Evolutionary conservation across 352 stramenopile species (phyloP), one percentile per base, ranked within the genome.

Genomic region (Plasmopara muralis): DNA sequence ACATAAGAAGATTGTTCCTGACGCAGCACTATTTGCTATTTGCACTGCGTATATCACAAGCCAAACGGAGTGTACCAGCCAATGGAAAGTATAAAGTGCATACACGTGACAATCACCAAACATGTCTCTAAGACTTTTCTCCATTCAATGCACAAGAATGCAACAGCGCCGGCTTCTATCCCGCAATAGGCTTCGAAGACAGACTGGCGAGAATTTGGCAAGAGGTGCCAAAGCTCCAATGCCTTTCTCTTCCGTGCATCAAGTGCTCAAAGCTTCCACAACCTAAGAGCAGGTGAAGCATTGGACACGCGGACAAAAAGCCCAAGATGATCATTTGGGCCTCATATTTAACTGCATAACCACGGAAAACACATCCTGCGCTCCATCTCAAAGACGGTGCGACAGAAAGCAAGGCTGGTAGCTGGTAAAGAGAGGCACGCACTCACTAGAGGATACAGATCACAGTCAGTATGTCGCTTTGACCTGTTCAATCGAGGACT

Each of bases 31-130:
- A 44, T 72, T 53, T 57, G 60, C 53, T 89, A 48, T 89, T 53
- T 83, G 76, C 78, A 89, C 75, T 81, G 76, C 78, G 75, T 89
- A 89, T 89, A 89, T 83, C 75, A 85, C 67, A 55, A 66, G 56
- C 64, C 58, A 54, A 67, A 83, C 50, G 64, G 65, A 59, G 38
- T 42, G 54, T 53, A 40, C 72, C 62, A 65, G 54, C 62, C 52
- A 71, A 69, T 85, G 66, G 73, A 89, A 89, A 87, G 74, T 62
- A 77, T 85, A 82, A 62, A 77, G 74, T 78, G 71, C 68, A 70
- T 37, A 41, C 31, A 35, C 10, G 10, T 12, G 4, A 35, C 10
- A 41, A 18, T 18, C 8, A 15, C 6, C 16, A 53, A 39, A 15
- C n/a, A 72, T 77, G 47, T 80, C 35, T 63, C 67, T 66, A 41